A percentile compares a stretch with the other conserved stretches of the same genome.
Evolutionary conservation across 1,139 yeast genomes (phyloP).

Genomic region (Pichia sp.): DNA sequence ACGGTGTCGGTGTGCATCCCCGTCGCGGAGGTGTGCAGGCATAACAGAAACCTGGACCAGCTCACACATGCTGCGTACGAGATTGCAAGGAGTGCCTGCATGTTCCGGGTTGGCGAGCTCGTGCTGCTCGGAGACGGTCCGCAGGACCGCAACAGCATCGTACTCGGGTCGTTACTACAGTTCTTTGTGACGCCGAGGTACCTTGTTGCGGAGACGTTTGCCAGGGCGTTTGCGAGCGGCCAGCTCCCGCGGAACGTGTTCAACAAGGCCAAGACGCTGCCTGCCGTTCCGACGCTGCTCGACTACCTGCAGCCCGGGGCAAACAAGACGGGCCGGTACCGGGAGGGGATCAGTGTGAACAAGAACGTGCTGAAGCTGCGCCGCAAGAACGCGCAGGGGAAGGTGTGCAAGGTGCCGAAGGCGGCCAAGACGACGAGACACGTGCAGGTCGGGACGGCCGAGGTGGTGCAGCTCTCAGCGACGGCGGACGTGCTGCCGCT

Average conservation of each 20-base stretch:
- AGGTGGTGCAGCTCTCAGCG: conserved; percentile 22
- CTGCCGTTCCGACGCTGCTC: conserved; percentile 68
- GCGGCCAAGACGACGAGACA: conserved; percentile 60
- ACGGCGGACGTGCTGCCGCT: conserved; percentile 46
- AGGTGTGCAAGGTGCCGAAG: conserved; percentile 41
- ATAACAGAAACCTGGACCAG: conserved; percentile 53
- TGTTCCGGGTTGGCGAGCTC: conserved; percentile 68
- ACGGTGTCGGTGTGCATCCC: conserved; percentile 9
- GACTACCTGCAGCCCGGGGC: conserved; percentile 35
- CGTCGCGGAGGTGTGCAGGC: conserved; percentile 4
- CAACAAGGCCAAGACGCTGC: conserved; percentile 64
- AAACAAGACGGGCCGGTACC: conserved; percentile 37
- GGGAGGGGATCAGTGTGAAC: conserved; percentile 71
- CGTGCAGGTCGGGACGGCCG: conserved; percentile 45
- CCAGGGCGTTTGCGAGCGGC: conserved; percentile 48
- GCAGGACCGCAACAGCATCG: conserved; percentile 36
- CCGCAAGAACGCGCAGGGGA: conserved; percentile 36
- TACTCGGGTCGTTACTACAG: conserved; percentile 70
- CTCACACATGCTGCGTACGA: conserved; percentile 71
- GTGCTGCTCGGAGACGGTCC: conserved; percentile 47
- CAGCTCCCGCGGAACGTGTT: conserved; percentile 41
- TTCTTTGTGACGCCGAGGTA: conserved; percentile 86
- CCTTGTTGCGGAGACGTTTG: conserved; percentile 41
- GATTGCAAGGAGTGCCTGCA: conserved; percentile 69
- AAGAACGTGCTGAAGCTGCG: conserved; percentile 42